Evolutionary conservation across 192 early-diverging fungal species (phyloP), one percentile per base, ranked within the genome.

Genomic region (Backusella psychrophila): DNA sequence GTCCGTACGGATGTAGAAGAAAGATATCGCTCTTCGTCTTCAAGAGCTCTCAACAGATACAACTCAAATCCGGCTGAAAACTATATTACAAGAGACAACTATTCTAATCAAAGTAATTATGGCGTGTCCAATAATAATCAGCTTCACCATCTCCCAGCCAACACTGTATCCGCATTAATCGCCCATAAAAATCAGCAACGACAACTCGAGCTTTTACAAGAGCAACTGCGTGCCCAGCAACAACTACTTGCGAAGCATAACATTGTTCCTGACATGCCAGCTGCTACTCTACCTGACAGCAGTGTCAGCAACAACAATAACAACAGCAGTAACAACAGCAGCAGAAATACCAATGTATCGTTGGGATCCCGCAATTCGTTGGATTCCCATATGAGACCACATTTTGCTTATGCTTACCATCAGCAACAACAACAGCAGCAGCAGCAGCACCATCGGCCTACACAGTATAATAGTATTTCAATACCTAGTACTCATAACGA

Each of bases 171-270:
- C 7, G 80, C 80, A 42, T 66, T 81, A 4, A 41, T 78, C 12
- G 80, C 80, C 26, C 80, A 81, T 66, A 77, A 77, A 42, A 77
- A 74, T 1, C 80, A 81, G 52, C 76, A 81, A 72, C 70, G 74
- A 9, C 76, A 81, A 34, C 52, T 81, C 17, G 36, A 75, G 23
- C 21, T 46, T n/a, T 67, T 81, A 9, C 80, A 81, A 68, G 73
- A 78, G 35, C 80, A 81, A 68, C 42, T 81, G 42, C 72, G 73
- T 21, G 33, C 44, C 31, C 80, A 81, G 31, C 80, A 81, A 52
- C 35, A 74, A 41, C 23, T 81, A 12, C 53, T 81, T n/a, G 63
- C 72, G 12, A 70, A 78, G 52, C 76, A 81, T 41, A 76, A 81
- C 23, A 65, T 66, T 44, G 35, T 26, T 19, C 34, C 34, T 46